A percentile compares a stretch with the other conserved stretches of the same genome.
phyloP scores from a whole-genome alignment of 768 basidiomycete genomes.

The Lyophyllum shimeji region DNA sequence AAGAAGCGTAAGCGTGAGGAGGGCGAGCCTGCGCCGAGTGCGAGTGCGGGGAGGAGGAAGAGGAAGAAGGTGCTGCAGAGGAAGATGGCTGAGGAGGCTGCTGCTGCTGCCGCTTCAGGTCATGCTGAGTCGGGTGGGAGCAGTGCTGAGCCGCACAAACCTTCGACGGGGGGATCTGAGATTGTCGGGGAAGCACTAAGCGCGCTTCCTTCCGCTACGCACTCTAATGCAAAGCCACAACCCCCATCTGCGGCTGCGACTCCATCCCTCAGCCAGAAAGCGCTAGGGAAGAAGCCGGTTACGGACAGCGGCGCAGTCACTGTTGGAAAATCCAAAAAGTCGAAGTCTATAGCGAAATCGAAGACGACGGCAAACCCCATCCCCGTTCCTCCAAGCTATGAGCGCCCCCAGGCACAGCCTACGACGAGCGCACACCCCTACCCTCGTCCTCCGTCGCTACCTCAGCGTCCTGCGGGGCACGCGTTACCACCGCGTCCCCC shows the following conservation, averaged over 20 bases:
- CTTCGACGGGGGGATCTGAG: neutral
- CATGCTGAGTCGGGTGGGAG: neutral
- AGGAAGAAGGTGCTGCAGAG: neutral
- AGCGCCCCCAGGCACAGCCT: neutral
- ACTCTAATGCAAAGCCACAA: neutral
- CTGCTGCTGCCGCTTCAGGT: neutral
- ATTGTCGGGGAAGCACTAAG: neutral
- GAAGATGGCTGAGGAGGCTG: neutral
- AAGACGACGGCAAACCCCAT: neutral
- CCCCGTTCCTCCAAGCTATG: neutral
- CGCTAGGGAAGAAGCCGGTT: neutral
- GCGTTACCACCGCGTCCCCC: neutral
- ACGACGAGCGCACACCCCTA: neutral
- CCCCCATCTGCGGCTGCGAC: no score
- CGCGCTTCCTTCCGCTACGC: neutral
- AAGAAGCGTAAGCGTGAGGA: neutral
- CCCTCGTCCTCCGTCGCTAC: neutral
- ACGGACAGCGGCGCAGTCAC: neutral
- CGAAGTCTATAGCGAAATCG: neutral
- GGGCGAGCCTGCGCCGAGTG: neutral
- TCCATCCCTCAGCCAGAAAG: neutral
- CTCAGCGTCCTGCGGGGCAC: neutral
- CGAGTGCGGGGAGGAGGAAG: neutral
- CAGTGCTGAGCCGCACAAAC: neutral
- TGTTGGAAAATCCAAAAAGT: neutral